These are phyloP conservation scores for Crithidia expoeki DNA, from an alignment of 208 protist species.

Conservation along the genomic window DNA sequence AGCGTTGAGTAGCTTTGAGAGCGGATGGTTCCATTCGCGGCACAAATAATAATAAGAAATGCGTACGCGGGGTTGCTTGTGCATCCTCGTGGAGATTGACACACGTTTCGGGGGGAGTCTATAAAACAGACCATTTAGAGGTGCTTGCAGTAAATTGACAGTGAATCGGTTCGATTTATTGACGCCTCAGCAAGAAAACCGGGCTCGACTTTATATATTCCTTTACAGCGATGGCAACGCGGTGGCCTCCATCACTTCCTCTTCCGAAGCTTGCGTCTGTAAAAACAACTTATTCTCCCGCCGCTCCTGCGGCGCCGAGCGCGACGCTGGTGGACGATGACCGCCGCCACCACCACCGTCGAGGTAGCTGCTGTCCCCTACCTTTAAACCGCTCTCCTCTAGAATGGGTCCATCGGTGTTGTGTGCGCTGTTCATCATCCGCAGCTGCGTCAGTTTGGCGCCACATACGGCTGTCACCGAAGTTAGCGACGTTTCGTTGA, in stretches of 20 bases:
- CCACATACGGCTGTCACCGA: background rate
- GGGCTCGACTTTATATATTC: no score
- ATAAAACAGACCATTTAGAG: no score
- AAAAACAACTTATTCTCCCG: conserved; percentile 22
- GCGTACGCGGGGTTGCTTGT: no score
- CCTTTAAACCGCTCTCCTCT: background rate
- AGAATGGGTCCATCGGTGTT: background rate
- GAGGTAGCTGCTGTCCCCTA: background rate
- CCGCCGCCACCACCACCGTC: background rate
- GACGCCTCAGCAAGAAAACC: background rate
- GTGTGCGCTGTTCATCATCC: background rate
- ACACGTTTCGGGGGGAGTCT: no score
- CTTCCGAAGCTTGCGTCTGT: conserved; percentile 18
- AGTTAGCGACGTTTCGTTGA: background rate
- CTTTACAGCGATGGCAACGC: conserved; percentile 19
- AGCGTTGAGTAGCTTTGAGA: no score
- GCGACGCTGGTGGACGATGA: background rate
- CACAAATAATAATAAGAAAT: no score
- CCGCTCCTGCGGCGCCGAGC: conserved; percentile 11
- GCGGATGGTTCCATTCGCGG: no score
- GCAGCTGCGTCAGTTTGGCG: background rate
- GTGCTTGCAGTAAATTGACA: no score
- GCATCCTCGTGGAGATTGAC: no score
- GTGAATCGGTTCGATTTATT: background rate
- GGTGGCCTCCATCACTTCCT: conserved; percentile 15